Evolutionary conservation across 208 protist species (phyloP).

Genomic region (Wallacemonas rigidus): DNA sequence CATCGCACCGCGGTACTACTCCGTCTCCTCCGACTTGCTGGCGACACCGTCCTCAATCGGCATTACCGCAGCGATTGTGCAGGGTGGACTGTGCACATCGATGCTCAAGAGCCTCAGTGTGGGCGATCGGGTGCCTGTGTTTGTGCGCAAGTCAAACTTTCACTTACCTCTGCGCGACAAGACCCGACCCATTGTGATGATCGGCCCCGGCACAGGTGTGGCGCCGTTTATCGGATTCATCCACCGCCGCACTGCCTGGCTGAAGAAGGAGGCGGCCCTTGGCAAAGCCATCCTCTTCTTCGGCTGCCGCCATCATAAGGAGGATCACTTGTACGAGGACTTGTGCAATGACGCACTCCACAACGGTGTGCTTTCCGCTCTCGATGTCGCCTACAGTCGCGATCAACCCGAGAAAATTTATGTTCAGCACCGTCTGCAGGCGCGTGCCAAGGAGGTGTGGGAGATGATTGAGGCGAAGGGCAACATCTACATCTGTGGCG

Average conservation of each 20-base stretch:
- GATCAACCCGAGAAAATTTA: conserved; percentile 86
- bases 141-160: conserved; percentile 94
- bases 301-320: conserved; percentile 74
- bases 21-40: conserved; percentile 93
- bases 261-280: conserved; percentile 67
- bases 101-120: conserved; percentile 77
- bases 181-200: conserved; percentile 90
- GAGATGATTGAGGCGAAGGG: conserved; percentile 59
- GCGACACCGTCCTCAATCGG: conserved; percentile 66
- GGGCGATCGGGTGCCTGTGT: conserved; percentile 80
- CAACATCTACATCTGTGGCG: conserved; percentile 92
- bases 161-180: conserved; percentile 82
- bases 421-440: conserved; percentile 89
- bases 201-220: conserved; percentile 96
- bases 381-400: conserved; percentile 86
- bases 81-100: conserved; percentile 90
- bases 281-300: conserved; percentile 89
- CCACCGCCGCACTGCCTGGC: conserved; percentile 81
- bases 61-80: conserved; percentile 87
- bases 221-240: conserved; percentile 95
- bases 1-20: conserved; percentile 95
- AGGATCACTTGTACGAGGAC: conserved; percentile 88
- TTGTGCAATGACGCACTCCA: conserved; percentile 64
- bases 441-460: conserved; percentile 63
- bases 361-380: conserved; percentile 59